Evolutionary conservation across 345 rosid genomes (phyloP), one percentile per base, ranked within the genome.

Genomic region (Citrus inodora): DNA sequence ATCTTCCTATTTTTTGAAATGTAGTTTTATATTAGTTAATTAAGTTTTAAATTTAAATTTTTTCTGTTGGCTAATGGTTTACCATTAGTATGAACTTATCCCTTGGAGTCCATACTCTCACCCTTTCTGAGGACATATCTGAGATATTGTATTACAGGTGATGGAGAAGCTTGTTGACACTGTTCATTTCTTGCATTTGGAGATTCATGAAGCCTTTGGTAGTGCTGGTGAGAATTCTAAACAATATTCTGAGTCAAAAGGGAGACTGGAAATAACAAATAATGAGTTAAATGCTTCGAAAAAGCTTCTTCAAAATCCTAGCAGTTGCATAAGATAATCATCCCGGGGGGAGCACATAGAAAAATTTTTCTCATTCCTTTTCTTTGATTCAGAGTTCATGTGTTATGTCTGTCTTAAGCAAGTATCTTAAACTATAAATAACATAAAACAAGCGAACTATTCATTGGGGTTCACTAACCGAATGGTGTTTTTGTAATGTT

Each of bases 111-210:
- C n/a, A 59, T 58, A 30, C 30, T 71, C 62, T 27, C 27, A 58
- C 19, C 55, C 30, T 74, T n/a, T 16, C 4, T 7, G 59, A 70
- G 70, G 66, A 28, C 61, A 2, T 75, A 11, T 63, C 46, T 77
- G 30, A 73, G 61, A 48, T 77, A 21, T 48, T 75, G 33, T 73
- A 51, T 80, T 79, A 40, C 77, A 96, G 99, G 98, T 96, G 80
- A 94, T 91, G 97, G 98, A 90, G 92, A 94, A 94, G 86, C 92
- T 96, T 32, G 98, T 94, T 35, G 99, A 96, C 73, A 88, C 92
- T 85, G 98, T 92, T 73, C 91, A 90, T 86, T 92, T 94, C 89
- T 87, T 96, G 87, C 98, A 96, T 85, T 85, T 89, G 85, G 99
- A 94, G 87, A 96, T 96, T 77, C 92, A 89, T 16, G 95, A 91